Conservation (phyloP, 805 yeast species). For the Nakazawaea ambrosiae region DNA sequence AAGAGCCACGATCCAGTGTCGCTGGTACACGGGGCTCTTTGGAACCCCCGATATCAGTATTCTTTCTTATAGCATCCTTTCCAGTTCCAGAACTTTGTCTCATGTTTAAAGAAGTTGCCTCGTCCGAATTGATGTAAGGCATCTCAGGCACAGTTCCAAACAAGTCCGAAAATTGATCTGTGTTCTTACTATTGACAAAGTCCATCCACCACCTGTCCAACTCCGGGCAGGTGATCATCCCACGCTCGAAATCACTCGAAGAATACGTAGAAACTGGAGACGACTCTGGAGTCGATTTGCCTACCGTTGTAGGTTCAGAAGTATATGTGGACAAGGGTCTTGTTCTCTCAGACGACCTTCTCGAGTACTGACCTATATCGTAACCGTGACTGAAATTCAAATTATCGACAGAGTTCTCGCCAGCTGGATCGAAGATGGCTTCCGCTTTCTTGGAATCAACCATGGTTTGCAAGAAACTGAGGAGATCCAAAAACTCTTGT, state of each 20-base stretch:
- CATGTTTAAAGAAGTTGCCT: no score
- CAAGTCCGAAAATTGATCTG: no score
- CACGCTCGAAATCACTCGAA: no score
- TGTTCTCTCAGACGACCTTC: conserved; percentile 1
- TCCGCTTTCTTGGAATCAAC: neutral
- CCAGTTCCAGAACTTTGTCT: no score
- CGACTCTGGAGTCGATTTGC: no score
- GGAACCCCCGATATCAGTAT: no score
- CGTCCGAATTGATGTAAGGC: neutral
- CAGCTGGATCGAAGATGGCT: neutral
- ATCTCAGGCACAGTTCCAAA: no score
- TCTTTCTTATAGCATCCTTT: no score
- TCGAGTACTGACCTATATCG: neutral
- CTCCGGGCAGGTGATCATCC: no score
- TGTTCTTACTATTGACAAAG: neutral
- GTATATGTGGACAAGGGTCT: neutral
- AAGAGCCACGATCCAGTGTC: no score
- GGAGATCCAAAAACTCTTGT: neutral
- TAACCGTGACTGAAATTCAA: neutral
- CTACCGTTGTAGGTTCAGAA: neutral
- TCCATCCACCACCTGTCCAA: conserved; percentile 6
- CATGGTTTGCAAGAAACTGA: neutral
- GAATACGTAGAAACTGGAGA: no score
- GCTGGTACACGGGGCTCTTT: neutral
- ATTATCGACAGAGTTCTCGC: neutral